Base-by-base conservation (phyloP, 306 rosid species). In the Cajanus cajan region DNA sequence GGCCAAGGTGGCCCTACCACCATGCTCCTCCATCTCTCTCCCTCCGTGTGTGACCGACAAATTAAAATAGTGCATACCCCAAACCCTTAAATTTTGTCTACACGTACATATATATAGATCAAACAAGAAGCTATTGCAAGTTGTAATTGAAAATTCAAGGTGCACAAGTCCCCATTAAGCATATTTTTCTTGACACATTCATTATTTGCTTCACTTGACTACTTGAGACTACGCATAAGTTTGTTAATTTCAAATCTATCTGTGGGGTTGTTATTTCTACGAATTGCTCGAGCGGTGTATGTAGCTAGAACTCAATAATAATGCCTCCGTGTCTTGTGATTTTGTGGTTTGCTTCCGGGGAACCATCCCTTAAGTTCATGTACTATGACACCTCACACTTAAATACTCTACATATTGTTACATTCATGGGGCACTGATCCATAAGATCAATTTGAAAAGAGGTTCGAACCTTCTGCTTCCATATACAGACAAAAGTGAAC, bases 11-110 rank as follows among this genome's bases (percentile, higher is more conserved):
- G 78, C 43, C 91, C 90, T 76, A 81, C 78, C 21, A 4, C 41
- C 72, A 43, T 61, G 61, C 48, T 59, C 64, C 41, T 52, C 72
- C 76, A 19, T 19, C 77, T 61, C 1, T 54, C 64, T 31, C 2
- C 44, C 45, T 14, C 45, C 44, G 48, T 68, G 40, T 76, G 47
- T 84, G 50, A 83, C 96, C 96, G 91, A 91, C 96, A 91, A n/a
- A n/a, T n/a, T n/a, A n/a, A 48, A 85, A 89, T 77, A 91, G 90
- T 83, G 74, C 81, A 52, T 69, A 41, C 40, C 48, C 52, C 70
- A 59, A 41, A 74, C 59, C 36, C 36, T 31, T 47, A 31, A 52
- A 41, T 9, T 71, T 71, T 51, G 47, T 63, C 75, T 50, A 13
- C 52, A 72, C n/a, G n/a, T n/a, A n/a, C n/a, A n/a, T n/a, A n/a